These are phyloP conservation scores for Saccharomycopsis sp. DNA, from an alignment of 805 yeast genomes.

Conservation along the genomic window DNA sequence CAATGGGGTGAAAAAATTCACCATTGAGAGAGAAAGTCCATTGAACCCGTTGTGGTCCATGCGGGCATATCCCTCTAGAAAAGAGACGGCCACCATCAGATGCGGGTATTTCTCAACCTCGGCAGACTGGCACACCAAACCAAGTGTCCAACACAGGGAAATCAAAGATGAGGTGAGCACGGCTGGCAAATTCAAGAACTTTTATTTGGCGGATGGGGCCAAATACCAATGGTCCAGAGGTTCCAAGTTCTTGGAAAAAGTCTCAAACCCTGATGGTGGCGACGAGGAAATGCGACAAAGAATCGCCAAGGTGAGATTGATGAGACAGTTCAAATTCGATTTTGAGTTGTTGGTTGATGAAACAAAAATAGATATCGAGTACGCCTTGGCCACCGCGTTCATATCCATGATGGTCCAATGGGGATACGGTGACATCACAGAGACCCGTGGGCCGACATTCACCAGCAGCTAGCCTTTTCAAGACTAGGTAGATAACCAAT, in stretches of 20 bases:
- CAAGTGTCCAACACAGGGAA: constrained; percentile 37
- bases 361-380: constrained; percentile 37
- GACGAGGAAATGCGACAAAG: constrained; percentile 45
- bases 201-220: constrained; percentile 43
- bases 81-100: constrained; percentile 42
- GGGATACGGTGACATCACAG: constrained; percentile 47
- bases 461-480: too few species aligned
- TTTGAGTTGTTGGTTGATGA: constrained; percentile 49
- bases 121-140: constrained; percentile 40
- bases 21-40: constrained; percentile 43
- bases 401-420: constrained; percentile 59
- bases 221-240: constrained; percentile 49
- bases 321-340: constrained; percentile 53
- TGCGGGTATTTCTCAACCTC: constrained; percentile 39
- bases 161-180: constrained; percentile 31
- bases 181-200: constrained; percentile 36
- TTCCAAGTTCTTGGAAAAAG: constrained; percentile 41
- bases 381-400: constrained; percentile 52
- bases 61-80: constrained; percentile 35
- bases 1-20: constrained; percentile 34
- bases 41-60: constrained; percentile 46
- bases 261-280: constrained; percentile 48
- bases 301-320: constrained; percentile 44
- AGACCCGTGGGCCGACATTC: constrained; percentile 45
- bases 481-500: too few species aligned